These are phyloP conservation scores for Saccharomycopsis vini DNA, from an alignment of 805 yeast species.

Conservation along the genomic window DNA sequence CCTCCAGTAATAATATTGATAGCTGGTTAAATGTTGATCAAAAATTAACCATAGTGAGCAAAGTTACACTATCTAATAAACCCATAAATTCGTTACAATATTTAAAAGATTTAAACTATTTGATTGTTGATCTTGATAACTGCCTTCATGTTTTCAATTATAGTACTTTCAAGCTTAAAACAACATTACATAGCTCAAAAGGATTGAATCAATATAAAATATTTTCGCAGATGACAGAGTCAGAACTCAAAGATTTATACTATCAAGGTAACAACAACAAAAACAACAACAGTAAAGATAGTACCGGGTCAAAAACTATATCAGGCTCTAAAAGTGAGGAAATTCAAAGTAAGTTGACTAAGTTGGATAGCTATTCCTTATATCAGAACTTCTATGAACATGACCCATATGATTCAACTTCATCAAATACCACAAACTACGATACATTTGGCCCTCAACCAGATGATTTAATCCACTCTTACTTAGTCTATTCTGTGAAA, in stretches of 20 bases:
- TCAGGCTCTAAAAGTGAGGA: constrained; percentile 5
- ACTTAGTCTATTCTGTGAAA: constrained; percentile 11
- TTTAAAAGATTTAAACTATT: constrained; percentile 9
- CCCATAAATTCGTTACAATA: constrained; percentile 1
- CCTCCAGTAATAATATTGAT: not conserved
- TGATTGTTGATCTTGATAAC: constrained; percentile 6
- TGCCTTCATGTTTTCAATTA: constrained; percentile 4
- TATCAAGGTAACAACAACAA: not conserved
- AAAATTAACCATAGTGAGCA: not conserved
- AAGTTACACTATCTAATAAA: not conserved
- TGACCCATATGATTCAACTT: constrained; percentile 9
- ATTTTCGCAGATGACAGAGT: constrained; percentile 9
- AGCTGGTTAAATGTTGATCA: not conserved
- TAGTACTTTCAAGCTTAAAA: constrained; percentile 8
- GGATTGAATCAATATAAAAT: not conserved
- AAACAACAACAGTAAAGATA: not conserved
- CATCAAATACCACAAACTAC: not conserved
- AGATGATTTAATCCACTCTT: constrained; percentile 10
- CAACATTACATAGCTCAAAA: constrained; percentile 2
- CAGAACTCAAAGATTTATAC: constrained; percentile 5
- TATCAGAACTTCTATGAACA: constrained; percentile 15
- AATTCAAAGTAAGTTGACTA: constrained; percentile 9
- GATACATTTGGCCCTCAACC: not conserved
- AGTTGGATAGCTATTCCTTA: constrained; percentile 14
- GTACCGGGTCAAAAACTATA: too few species aligned